Evolutionary conservation across 176 grass and related monocot genomes (phyloP).

Genomic region (Microstegium vimineum): DNA sequence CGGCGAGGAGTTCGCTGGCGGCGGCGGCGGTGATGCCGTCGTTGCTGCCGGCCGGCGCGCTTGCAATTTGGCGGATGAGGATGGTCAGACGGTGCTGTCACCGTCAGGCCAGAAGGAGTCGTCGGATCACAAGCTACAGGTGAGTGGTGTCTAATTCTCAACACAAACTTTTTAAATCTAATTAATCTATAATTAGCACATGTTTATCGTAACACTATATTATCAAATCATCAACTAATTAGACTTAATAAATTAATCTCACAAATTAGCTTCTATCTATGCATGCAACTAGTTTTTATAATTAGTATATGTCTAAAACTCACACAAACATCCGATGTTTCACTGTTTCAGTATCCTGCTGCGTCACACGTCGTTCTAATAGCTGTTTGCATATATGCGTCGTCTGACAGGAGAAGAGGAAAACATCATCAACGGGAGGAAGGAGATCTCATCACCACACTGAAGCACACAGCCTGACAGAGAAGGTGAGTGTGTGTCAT

Average conservation of each 20-base stretch:
- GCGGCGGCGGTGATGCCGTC: neutral
- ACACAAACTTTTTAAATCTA: too few relatives aligned
- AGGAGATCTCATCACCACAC: conserved; percentile 1
- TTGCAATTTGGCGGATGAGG: neutral
- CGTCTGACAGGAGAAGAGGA: neutral
- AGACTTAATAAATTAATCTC: too few relatives aligned
- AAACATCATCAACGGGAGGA: neutral
- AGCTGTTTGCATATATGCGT: neutral
- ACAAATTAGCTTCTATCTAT: too few relatives aligned
- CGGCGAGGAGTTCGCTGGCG: neutral
- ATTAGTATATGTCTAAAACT: too few relatives aligned
- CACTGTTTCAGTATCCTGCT: too few relatives aligned
- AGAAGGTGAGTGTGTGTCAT: neutral
- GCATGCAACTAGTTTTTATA: too few relatives aligned
- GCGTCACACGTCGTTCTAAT: neutral
- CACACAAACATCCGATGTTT: too few relatives aligned
- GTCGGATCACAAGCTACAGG: neutral
- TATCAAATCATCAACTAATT: too few relatives aligned
- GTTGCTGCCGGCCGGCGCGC: neutral
- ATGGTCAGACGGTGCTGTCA: neutral
- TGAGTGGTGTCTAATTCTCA: too few relatives aligned
- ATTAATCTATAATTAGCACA: too few relatives aligned
- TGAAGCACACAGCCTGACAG: conserved; percentile 9
- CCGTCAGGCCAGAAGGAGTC: neutral
- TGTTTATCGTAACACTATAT: too few relatives aligned